Conservation (phyloP, 305 asterid species). For the Fraxinus paxiana region DNA sequence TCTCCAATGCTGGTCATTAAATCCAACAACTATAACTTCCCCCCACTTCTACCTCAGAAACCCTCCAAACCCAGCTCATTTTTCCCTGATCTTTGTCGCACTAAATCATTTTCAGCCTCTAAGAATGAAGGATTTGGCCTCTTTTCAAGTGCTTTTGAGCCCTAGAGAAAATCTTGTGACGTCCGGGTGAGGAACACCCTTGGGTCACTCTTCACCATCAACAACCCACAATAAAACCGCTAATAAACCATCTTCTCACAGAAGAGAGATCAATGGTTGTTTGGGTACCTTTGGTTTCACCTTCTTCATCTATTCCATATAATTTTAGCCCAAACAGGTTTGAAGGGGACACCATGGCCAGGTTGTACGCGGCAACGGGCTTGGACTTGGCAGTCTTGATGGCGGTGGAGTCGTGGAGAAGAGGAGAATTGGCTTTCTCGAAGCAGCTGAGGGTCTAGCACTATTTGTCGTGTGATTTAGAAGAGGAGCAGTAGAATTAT, state of each 20-base stretch:
- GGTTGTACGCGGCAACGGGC: too few relatives aligned
- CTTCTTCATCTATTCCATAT: constrained; percentile 51
- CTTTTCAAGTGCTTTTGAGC: constrained; percentile 44
- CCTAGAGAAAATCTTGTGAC: constrained; percentile 88
- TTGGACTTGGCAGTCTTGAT: too few relatives aligned
- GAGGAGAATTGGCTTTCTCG: too few relatives aligned
- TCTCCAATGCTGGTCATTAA: too few relatives aligned
- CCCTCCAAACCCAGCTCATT: constrained; percentile 48
- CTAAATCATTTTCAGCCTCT: constrained; percentile 80
- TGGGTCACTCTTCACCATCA: constrained; percentile 54
- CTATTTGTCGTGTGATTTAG: too few relatives aligned
- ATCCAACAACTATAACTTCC: constrained; percentile 18
- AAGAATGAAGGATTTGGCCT: constrained; percentile 71
- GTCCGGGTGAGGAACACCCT: constrained; percentile 71
- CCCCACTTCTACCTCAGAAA: constrained; percentile 30
- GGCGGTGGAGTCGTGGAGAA: too few relatives aligned
- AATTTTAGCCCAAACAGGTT: background rate
- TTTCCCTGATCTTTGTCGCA: constrained; percentile 69
- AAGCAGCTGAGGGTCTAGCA: too few relatives aligned
- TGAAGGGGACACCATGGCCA: too few relatives aligned
- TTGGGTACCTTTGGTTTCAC: constrained; percentile 40
- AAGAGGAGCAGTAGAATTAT: too few relatives aligned
- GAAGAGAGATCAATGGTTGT: constrained; percentile 39
- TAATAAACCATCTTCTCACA: constrained; percentile 30
- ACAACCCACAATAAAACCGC: constrained; percentile 40